Evolutionary conservation across 2,329 filamentous ascomycete species (phyloP).

Genomic region (Geoglossum cookeanum): DNA sequence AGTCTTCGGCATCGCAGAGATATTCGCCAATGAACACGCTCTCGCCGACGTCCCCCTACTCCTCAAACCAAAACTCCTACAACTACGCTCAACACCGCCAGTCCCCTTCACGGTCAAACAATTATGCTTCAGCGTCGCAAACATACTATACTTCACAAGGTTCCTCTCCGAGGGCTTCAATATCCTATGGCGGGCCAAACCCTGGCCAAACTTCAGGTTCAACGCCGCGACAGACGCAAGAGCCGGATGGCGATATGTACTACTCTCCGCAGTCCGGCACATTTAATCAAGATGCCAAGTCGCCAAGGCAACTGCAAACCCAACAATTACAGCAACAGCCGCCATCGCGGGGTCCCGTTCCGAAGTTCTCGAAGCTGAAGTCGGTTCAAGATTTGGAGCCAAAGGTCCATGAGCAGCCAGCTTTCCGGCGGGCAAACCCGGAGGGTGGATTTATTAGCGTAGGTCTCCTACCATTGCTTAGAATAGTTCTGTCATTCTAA

Average conservation of each 20-base stretch:
- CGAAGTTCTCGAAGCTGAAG: slow-evolving; percentile 68
- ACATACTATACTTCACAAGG: slow-evolving; percentile 39
- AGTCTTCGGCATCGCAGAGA: slow-evolving; percentile 67
- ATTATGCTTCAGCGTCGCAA: slow-evolving; percentile 37
- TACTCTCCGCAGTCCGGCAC: slow-evolving; percentile 54
- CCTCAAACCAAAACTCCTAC: slow-evolving; percentile 30
- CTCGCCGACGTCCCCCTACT: slow-evolving; percentile 64
- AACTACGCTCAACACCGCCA: slow-evolving; percentile 38
- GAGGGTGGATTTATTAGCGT: slow-evolving; percentile 97
- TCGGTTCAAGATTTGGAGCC: slow-evolving; percentile 57
- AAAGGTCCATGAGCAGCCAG: slow-evolving; percentile 68
- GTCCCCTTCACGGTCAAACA: slow-evolving; percentile 54
- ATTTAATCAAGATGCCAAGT: slow-evolving; percentile 33
- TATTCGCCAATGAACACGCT: slow-evolving; percentile 93
- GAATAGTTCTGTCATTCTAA: not conserved
- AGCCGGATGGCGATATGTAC: slow-evolving; percentile 29
- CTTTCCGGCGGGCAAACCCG: slow-evolving; percentile 82
- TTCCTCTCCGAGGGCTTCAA: slow-evolving; percentile 14
- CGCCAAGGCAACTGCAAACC: slow-evolving; percentile 25
- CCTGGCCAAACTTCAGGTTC: not conserved
- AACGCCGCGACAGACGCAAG: slow-evolving; percentile 36
- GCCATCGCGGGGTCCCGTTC: slow-evolving; percentile 46
- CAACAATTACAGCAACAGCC: slow-evolving; percentile 21
- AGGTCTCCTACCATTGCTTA: slow-evolving; percentile 21
- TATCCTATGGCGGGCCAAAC: slow-evolving; percentile 6